Percentiles rank a stretch among this genome's conserved stretches.
Evolutionary conservation across 495 filamentous ascomycete species (phyloP).

Genomic region (Darksidea phi): DNA sequence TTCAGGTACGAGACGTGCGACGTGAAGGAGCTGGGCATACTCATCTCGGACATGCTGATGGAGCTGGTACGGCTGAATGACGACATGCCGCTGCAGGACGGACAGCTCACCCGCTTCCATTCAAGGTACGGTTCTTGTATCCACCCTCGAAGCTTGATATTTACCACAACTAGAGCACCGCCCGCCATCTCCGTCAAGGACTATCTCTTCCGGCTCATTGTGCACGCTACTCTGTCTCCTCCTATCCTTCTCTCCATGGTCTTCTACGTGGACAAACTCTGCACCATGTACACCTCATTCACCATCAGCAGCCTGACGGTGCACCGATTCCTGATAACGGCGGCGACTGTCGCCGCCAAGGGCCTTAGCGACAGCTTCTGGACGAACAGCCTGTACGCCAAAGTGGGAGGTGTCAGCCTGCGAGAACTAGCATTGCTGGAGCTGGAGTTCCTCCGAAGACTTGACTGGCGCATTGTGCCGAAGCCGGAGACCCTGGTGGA

Average conservation of each 20-base stretch:
- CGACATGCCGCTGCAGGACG: conserved; percentile 76
- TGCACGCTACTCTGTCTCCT: conserved; percentile 88
- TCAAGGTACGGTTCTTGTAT: conserved; percentile 62
- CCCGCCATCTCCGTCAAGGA: conserved; percentile 91
- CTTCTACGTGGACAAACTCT: conserved; percentile 96
- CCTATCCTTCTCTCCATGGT: conserved; percentile 99
- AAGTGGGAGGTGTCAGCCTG: conserved; percentile 86
- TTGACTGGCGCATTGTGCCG: conserved; percentile 96
- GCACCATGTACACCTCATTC: conserved; percentile 85
- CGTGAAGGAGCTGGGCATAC: conserved; percentile 76
- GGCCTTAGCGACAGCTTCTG: conserved; percentile 95
- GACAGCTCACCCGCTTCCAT: conserved; percentile 88
- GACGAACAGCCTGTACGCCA: conserved; percentile 94
- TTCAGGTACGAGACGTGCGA: conserved; percentile 73
- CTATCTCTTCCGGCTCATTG: conserved; percentile 87
- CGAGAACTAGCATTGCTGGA: conserved; percentile 90
- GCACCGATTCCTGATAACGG: conserved; percentile 93
- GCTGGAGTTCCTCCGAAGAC: conserved; percentile 83
- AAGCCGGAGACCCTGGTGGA: conserved; percentile 88
- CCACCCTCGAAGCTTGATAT: neutral
- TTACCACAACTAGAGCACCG: conserved; percentile 60
- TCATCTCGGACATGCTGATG: conserved; percentile 93
- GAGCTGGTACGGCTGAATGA: conserved; percentile 94
- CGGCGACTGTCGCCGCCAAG: conserved; percentile 92
- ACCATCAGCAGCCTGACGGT: conserved; percentile 93